Evolutionary conservation across 257 asterid genomes (phyloP).

Genomic region (Solanum raphanifolium): DNA sequence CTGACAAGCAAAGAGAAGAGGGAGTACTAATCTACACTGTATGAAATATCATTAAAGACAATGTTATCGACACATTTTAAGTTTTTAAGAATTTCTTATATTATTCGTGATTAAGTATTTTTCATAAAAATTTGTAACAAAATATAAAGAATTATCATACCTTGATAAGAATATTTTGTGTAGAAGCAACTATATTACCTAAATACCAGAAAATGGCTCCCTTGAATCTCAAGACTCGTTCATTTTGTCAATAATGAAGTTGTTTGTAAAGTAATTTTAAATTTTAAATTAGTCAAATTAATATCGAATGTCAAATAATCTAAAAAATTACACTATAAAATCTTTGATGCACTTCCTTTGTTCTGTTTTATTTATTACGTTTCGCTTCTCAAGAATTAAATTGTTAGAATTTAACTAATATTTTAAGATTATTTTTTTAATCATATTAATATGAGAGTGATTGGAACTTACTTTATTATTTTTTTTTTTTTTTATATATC

Average conservation of each 20-base stretch:
- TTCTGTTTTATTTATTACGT: not conserved
- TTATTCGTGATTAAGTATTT: no score
- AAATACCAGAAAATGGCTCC: not conserved
- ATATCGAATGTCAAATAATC: not conserved
- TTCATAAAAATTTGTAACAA: no score
- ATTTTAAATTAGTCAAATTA: not conserved
- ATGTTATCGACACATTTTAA: no score
- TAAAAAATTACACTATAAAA: not conserved
- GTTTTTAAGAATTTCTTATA: no score
- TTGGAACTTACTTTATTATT: not conserved
- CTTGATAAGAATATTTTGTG: no score
- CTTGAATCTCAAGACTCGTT: not conserved
- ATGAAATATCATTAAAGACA: no score
- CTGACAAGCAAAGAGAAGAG: no score
- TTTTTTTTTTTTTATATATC: not conserved
- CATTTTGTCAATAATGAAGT: not conserved
- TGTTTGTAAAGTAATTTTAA: not conserved
- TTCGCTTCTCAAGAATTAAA: not conserved
- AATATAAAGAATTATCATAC: no score
- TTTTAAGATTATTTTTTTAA: no score
- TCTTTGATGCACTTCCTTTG: not conserved
- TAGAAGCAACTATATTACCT: not conserved
- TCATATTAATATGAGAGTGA: no score
- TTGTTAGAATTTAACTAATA: not conserved
- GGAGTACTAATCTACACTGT: no score